These are phyloP conservation scores for Aureobasidium sp. DNA, from an alignment of 2,329 filamentous ascomycete species.

Conservation along the genomic window DNA sequence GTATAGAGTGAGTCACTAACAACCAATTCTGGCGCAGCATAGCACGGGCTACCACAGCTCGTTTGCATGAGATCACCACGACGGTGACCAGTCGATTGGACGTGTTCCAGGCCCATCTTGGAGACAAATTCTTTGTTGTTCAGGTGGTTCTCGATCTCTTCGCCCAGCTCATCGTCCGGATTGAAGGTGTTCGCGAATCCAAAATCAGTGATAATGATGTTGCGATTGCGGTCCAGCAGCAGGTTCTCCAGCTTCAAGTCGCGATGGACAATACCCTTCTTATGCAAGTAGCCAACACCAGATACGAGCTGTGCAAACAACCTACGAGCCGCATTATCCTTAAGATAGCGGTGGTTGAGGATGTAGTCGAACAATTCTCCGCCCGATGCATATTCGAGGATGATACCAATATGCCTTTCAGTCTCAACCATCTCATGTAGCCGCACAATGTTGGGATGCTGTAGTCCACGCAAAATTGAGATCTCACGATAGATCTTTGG, in stretches of 20 bases:
- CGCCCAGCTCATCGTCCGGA: conserved; percentile 73
- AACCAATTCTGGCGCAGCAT: conserved; percentile 92
- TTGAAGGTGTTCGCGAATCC: conserved; percentile 98
- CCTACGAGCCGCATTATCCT: conserved; percentile 82
- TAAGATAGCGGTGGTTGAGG: conserved; percentile 90
- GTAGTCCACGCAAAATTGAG: conserved; percentile 75
- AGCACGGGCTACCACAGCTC: conserved; percentile 95
- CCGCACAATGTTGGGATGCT: conserved; percentile 94
- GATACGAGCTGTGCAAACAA: conserved; percentile 94
- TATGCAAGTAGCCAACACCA: conserved; percentile 94
- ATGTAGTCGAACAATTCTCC: conserved; percentile 99
- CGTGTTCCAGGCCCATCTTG: conserved; percentile 72
- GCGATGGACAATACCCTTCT: conserved; percentile 96
- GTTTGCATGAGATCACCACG: conserved; percentile 98
- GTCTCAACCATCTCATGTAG: conserved; percentile 99
- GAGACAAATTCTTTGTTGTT: conserved; percentile 84
- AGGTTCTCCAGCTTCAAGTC: conserved; percentile 96
- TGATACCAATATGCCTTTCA: conserved; percentile 93
- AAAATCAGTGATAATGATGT: conserved; percentile 99
- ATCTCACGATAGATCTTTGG: conserved; percentile 98
- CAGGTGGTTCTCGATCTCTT: conserved; percentile 84
- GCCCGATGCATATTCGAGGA: conserved; percentile 94
- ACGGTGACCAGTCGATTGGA: conserved; percentile 59
- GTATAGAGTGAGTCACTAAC: conserved; percentile 97
- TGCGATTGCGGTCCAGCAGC: conserved; percentile 88